A percentile compares a stretch with the other conserved stretches of the same genome.
Evolutionary conservation across 2,329 filamentous ascomycete genomes (phyloP).

Genomic region (Botryotinia narcissicola): DNA sequence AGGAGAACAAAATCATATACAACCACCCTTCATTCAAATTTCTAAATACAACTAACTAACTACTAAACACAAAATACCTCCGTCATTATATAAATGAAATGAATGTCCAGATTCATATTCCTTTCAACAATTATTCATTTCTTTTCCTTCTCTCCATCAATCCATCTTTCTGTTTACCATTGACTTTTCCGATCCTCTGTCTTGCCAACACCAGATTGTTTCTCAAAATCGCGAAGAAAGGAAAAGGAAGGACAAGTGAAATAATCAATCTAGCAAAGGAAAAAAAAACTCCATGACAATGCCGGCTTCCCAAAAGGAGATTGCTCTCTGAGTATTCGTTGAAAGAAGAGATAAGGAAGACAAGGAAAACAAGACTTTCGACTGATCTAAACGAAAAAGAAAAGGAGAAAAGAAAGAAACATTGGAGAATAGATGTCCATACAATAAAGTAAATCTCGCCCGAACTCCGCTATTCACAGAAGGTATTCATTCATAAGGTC

Average conservation of each 20-base stretch:
- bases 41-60: not conserved
- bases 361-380: not conserved
- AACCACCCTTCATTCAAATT: not conserved
- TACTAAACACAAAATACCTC: not conserved
- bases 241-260: not conserved
- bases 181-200: not conserved
- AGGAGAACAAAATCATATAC: not conserved
- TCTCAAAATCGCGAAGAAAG: not conserved
- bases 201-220: not conserved
- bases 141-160: not conserved
- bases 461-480: not conserved
- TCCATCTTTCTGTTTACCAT: not conserved
- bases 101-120: not conserved
- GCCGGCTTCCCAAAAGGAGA: not conserved
- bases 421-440: not conserved
- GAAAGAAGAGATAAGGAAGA: not conserved
- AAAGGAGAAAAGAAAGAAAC: not conserved
- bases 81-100: conserved; percentile 4
- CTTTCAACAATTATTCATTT: not conserved
- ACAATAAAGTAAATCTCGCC: not conserved
- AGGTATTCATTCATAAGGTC: not conserved
- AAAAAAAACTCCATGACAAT: not conserved
- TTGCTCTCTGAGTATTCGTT: not conserved
- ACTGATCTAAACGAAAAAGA: not conserved
- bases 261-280: not conserved